These are phyloP conservation scores for Aspergillus sp. DNA, from an alignment of 2,329 filamentous ascomycete genomes.

Conservation along the genomic window DNA sequence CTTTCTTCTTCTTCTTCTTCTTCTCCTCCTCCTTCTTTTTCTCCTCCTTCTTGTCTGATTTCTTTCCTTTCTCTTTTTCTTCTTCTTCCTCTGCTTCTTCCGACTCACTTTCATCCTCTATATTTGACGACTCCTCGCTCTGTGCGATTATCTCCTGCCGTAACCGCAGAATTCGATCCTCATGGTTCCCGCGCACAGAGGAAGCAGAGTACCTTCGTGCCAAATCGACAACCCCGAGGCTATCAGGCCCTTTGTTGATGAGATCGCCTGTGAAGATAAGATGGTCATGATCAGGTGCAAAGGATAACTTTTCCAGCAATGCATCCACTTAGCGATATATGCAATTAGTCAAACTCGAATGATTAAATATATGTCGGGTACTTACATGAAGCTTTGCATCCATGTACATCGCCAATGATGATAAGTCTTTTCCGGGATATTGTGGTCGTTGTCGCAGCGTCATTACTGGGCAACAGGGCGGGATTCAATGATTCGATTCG, in stretches of 20 bases:
- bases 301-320: slow-evolving; percentile 62
- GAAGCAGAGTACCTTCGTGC: slow-evolving; percentile 68
- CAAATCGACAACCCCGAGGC: slow-evolving; percentile 66
- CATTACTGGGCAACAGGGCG: not conserved
- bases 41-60: not conserved
- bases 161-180: slow-evolving; percentile 73
- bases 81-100: not conserved
- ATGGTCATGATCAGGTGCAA: slow-evolving; percentile 60
- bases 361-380: not conserved
- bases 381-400: slow-evolving; percentile 64
- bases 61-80: not conserved
- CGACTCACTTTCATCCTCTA: slow-evolving; percentile 11
- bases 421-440: slow-evolving; percentile 50
- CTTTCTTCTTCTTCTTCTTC: slow-evolving; percentile 5
- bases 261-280: slow-evolving; percentile 71
- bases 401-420: slow-evolving; percentile 87
- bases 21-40: not conserved
- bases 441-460: not conserved
- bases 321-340: slow-evolving; percentile 34
- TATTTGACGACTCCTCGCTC: slow-evolving; percentile 10
- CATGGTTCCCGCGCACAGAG: slow-evolving; percentile 85
- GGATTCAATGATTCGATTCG: not conserved
- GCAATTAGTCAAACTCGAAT: not conserved
- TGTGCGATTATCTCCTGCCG: slow-evolving; percentile 42
- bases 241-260: slow-evolving; percentile 82